A percentile compares a stretch with the other conserved stretches of the same genome.
These are phyloP conservation scores for Mucor sp. DNA, from an alignment of 371 early-diverging fungal species.

Conservation along the genomic window DNA sequence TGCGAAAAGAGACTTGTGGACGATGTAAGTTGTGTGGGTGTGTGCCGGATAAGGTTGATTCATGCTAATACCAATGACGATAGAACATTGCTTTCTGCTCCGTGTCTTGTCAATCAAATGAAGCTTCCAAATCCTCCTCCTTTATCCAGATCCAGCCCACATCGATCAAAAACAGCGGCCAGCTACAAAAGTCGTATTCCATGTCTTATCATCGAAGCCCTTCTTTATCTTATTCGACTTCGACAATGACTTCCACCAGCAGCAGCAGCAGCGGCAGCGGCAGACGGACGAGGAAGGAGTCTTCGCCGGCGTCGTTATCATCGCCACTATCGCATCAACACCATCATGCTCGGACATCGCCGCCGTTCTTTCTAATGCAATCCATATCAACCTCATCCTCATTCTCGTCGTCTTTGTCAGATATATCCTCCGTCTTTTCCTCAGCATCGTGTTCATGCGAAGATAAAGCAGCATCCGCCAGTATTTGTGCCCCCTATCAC, in stretches of 20 bases:
- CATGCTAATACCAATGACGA: neutral
- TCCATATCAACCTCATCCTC: slow-evolving; percentile 25
- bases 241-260: neutral
- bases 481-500: neutral
- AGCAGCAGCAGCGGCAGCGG: too few relatives aligned
- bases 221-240: slow-evolving; percentile 19
- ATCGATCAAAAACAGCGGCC: neutral
- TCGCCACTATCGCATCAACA: neutral
- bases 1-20: slow-evolving; percentile 31
- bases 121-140: slow-evolving; percentile 22
- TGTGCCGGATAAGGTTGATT: neutral
- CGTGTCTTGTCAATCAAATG: slow-evolving; percentile 25
- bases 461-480: slow-evolving; percentile 27
- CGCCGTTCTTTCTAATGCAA: slow-evolving; percentile 14
- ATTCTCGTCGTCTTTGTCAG: slow-evolving; percentile 24
- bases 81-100: slow-evolving; percentile 32
- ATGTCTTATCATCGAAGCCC: slow-evolving; percentile 29
- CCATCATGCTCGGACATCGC: neutral
- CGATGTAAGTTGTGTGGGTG: slow-evolving; percentile 20
- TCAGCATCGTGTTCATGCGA: slow-evolving; percentile 31
- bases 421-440: slow-evolving; percentile 9
- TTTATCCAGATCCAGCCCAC: neutral
- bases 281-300: neutral
- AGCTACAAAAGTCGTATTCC: slow-evolving; percentile 1
- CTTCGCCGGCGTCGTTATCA: neutral